phyloP scores from a whole-genome alignment of 169 alveolate species.

The Miamiensis avidus region DNA sequence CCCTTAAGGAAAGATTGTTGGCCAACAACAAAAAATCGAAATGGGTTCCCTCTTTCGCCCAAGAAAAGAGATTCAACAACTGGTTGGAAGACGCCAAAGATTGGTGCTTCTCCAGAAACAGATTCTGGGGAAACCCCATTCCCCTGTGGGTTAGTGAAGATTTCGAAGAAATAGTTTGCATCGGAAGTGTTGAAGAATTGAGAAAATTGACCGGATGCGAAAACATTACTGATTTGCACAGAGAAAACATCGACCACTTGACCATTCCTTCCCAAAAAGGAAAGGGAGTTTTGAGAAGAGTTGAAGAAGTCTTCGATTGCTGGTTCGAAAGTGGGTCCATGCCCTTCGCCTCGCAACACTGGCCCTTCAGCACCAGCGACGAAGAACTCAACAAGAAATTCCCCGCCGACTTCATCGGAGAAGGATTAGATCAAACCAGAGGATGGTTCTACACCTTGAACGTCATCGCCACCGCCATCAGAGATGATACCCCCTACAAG shows the following conservation, averaged over 20 bases:
- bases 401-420: constrained; percentile 99
- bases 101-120: constrained; percentile 99
- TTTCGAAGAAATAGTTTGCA: constrained; percentile 93
- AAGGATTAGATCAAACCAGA: constrained; percentile 99
- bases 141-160: constrained; percentile 98
- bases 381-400: constrained; percentile 89
- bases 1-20: constrained; percentile 90
- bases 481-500: constrained; percentile 92
- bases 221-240: constrained; percentile 95
- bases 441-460: constrained; percentile 96
- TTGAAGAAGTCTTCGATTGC: constrained; percentile 94
- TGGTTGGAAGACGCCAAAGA: constrained; percentile 99
- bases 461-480: constrained; percentile 93
- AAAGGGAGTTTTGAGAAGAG: constrained; percentile 82
- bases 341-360: constrained; percentile 98
- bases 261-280: constrained; percentile 97
- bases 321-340: constrained; percentile 98
- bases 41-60: constrained; percentile 95
- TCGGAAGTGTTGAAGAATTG: constrained; percentile 92
- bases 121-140: constrained; percentile 99
- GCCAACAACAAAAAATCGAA: constrained; percentile 88
- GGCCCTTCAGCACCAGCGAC: constrained; percentile 93
- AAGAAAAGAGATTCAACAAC: constrained; percentile 97
- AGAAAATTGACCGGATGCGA: constrained; percentile 74
- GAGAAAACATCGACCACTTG: constrained; percentile 97